Evolutionary conservation across 441 rosid species (phyloP).

Genomic region (Kokia cookei): DNA sequence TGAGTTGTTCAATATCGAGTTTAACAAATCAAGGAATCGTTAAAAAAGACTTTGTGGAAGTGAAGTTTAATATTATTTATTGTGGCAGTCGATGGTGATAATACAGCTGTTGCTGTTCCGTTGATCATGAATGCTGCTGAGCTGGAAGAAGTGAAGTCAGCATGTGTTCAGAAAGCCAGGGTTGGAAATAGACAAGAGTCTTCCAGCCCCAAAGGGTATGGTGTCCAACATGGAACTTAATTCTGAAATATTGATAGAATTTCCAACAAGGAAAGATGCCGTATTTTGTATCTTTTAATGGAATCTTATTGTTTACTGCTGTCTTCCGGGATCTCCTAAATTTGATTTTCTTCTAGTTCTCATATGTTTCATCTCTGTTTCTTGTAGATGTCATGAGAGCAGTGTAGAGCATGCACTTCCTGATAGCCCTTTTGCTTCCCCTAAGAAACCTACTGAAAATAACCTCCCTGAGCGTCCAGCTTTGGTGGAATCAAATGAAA

Average conservation of each 20-base stretch:
- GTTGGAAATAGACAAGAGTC: constrained; percentile 14
- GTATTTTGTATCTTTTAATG: not conserved
- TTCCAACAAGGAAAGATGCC: not conserved
- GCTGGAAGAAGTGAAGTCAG: constrained; percentile 27
- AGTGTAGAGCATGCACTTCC: constrained; percentile 46
- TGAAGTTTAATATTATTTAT: constrained; percentile 5
- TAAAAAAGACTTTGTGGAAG: not conserved
- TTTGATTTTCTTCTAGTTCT: not conserved
- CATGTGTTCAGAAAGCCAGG: constrained; percentile 15
- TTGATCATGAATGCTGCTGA: constrained; percentile 19
- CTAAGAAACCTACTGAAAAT: constrained; percentile 24
- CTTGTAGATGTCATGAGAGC: constrained; percentile 11
- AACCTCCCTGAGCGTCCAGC: not conserved
- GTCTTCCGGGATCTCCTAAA: not conserved
- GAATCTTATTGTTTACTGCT: not conserved
- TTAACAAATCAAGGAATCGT: not conserved
- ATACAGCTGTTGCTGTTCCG: constrained; percentile 14
- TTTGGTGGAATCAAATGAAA: not conserved
- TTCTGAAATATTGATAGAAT: not conserved
- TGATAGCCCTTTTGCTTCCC: constrained; percentile 53
- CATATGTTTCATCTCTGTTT: not conserved
- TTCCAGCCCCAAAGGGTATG: constrained; percentile 13
- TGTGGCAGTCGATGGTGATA: constrained; percentile 31
- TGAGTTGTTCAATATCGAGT: not conserved
- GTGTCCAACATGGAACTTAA: constrained; percentile 26